phyloP scores from a whole-genome alignment of 208 protist genomes.

The Leishmania guyanensis region DNA sequence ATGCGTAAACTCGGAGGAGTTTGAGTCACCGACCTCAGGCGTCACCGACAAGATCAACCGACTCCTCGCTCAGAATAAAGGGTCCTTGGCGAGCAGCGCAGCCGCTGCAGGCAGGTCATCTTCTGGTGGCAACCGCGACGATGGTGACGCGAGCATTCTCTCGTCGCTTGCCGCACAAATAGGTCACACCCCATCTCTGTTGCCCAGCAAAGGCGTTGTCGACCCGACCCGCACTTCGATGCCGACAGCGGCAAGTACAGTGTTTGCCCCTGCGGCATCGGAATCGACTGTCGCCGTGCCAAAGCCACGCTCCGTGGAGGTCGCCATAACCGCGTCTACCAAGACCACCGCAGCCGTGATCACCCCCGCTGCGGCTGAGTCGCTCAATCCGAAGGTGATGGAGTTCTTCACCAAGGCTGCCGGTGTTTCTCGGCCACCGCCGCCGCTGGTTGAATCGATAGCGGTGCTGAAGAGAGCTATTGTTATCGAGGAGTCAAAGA shows the following conservation, averaged over 20 bases:
- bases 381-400: conserved; percentile 46
- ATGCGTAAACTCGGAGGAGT: background rate
- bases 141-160: conserved; percentile 20
- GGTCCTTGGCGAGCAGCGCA: conserved; percentile 12
- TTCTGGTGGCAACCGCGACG: background rate
- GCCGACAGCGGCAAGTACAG: background rate
- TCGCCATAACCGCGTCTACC: background rate
- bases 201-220: conserved; percentile 23
- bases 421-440: conserved; percentile 11
- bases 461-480: conserved; percentile 21
- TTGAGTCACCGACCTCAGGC: conserved; percentile 9
- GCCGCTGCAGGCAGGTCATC: background rate
- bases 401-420: conserved; percentile 39
- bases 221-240: conserved; percentile 4
- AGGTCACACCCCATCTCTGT: conserved; percentile 10
- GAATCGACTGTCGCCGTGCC: conserved; percentile 17
- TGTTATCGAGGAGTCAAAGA: conserved; percentile 3
- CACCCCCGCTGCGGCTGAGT: conserved; percentile 22
- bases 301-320: conserved; percentile 25
- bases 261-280: background rate
- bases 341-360: background rate
- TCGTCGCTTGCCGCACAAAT: conserved; percentile 18
- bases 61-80: conserved; percentile 35
- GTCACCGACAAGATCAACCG: conserved; percentile 33
- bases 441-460: conserved; percentile 7